phyloP scores from a whole-genome alignment of 2,329 filamentous ascomycete genomes.

The Cordyceps cateniannulata region DNA sequence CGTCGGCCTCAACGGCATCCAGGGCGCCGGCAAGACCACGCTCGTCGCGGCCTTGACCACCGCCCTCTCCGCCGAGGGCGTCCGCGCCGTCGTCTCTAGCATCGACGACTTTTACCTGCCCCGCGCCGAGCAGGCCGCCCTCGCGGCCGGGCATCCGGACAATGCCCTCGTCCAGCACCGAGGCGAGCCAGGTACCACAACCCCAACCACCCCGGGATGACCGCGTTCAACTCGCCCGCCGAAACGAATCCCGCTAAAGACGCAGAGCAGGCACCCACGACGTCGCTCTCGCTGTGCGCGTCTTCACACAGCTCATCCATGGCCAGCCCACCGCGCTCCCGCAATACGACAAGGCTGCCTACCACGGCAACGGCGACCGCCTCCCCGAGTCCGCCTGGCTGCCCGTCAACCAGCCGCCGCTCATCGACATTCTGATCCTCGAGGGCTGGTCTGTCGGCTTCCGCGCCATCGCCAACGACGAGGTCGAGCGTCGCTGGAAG shows the following conservation, averaged over 20 bases:
- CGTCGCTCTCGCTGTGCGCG: constrained; percentile 51
- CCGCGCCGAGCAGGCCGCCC: constrained; percentile 58
- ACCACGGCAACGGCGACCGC: constrained; percentile 70
- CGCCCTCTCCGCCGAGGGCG: constrained; percentile 50
- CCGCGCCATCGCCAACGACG: constrained; percentile 49
- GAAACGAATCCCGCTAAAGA: background rate
- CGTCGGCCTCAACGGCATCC: constrained; percentile 83
- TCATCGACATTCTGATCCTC: constrained; percentile 64
- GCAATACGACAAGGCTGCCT: constrained; percentile 77
- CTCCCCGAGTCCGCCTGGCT: constrained; percentile 56
- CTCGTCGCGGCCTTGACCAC: constrained; percentile 63
- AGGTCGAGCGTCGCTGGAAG: constrained; percentile 46
- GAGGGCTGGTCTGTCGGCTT: constrained; percentile 94
- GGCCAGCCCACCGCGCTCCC: constrained; percentile 55
- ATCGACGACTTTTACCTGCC: constrained; percentile 87
- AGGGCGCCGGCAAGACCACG: constrained; percentile 89
- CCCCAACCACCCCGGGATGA: background rate
- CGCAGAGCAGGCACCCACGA: constrained; percentile 65
- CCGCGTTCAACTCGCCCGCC: background rate
- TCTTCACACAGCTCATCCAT: constrained; percentile 54
- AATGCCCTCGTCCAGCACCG: constrained; percentile 76
- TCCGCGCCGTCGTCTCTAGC: constrained; percentile 66
- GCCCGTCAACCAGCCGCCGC: constrained; percentile 41
- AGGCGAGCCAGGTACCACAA: constrained; percentile 63
- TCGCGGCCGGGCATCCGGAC: constrained; percentile 57